Conservation (phyloP, 805 yeast species). For the Sugiyamaella mastotermitis region DNA sequence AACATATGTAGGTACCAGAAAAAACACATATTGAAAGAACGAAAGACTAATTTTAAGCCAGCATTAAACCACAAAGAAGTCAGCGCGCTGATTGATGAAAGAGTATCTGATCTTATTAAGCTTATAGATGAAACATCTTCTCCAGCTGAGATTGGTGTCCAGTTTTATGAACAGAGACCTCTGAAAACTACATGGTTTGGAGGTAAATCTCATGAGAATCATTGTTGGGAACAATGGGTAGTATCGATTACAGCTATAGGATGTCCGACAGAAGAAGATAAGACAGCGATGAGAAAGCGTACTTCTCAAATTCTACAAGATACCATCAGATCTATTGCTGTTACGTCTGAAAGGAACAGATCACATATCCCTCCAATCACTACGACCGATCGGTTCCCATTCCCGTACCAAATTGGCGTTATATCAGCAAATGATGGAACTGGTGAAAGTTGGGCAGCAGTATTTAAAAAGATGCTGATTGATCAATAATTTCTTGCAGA, state of each 20-base stretch:
- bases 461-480: conserved; percentile 29
- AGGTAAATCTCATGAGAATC: conserved; percentile 36
- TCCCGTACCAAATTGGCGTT: conserved; percentile 44
- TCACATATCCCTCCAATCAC: conserved; percentile 72
- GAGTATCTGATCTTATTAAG: conserved; percentile 28
- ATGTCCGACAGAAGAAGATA: conserved; percentile 17
- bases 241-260: conserved; percentile 45
- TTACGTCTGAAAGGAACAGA: conserved; percentile 49
- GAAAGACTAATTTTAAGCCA: conserved; percentile 29
- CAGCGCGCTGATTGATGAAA: conserved; percentile 37
- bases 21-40: neutral
- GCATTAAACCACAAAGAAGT: conserved; percentile 43
- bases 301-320: conserved; percentile 35
- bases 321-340: conserved; percentile 42
- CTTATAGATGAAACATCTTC: conserved; percentile 17
- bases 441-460: conserved; percentile 30
- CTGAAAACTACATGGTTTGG: conserved; percentile 56
- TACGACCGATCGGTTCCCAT: conserved; percentile 59
- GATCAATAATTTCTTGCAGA: too few relatives aligned
- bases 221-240: conserved; percentile 70
- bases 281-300: conserved; percentile 21
- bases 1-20: conserved; percentile 37
- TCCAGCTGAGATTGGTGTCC: conserved; percentile 18
- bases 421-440: conserved; percentile 17
- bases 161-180: conserved; percentile 28